Conservation (phyloP, 2,329 filamentous ascomycete species). For the Fusarium brevicatenulatum region DNA sequence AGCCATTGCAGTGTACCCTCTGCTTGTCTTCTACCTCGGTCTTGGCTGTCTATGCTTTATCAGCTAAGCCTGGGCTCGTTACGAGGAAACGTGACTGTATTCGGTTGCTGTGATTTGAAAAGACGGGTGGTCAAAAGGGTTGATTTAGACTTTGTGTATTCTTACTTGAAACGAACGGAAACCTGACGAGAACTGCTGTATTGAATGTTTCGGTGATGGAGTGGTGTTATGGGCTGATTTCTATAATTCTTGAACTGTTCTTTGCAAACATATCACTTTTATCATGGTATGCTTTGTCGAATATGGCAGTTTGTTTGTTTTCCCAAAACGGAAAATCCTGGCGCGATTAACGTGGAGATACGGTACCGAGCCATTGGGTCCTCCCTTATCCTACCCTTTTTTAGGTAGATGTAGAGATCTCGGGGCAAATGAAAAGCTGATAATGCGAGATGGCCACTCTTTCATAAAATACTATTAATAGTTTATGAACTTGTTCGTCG, state of each 20-base stretch:
- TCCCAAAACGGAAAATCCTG: background rate
- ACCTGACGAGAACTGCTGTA: slow-evolving; percentile 18
- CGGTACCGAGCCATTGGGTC: background rate
- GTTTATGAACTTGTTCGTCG: background rate
- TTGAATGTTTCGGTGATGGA: slow-evolving; percentile 11
- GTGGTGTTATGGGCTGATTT: slow-evolving; percentile 11
- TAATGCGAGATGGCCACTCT: background rate
- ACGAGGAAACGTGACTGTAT: background rate
- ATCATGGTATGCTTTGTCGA: background rate
- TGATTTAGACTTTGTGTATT: slow-evolving; percentile 32
- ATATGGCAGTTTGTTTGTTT: slow-evolving; percentile 1
- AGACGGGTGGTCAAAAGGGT: slow-evolving; percentile 2
- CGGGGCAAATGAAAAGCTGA: background rate
- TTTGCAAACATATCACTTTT: slow-evolving; percentile 13
- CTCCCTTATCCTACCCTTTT: background rate
- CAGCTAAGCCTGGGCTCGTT: slow-evolving; percentile 65
- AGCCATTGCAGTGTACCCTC: slow-evolving; percentile 90
- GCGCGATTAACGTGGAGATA: slow-evolving; percentile 8
- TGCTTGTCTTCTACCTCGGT: slow-evolving; percentile 94
- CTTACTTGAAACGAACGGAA: slow-evolving; percentile 25
- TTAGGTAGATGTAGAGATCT: background rate
- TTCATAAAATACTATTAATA: background rate
- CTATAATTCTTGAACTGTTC: background rate
- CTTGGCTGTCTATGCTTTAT: slow-evolving; percentile 97
- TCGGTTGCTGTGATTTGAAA: background rate